Base-by-base conservation (phyloP, 768 basidiomycete genomes). In the Brasilioporus rufonigricans region DNA sequence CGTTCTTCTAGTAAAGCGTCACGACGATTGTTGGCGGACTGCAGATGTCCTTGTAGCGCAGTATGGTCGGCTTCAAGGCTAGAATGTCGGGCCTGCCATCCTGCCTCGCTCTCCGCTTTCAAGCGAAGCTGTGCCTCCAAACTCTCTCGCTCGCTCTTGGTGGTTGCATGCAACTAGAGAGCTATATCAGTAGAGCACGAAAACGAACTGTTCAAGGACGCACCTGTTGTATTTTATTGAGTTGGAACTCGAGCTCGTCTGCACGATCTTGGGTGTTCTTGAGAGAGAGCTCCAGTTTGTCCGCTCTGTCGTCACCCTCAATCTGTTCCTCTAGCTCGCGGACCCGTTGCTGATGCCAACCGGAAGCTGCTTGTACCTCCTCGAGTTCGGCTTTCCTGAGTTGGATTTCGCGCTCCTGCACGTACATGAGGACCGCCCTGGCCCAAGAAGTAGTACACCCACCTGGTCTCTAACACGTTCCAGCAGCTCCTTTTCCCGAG, bases 271-370 rank as follows among this genome's bases (percentile, higher is more conserved):
- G 89, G 24, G 86, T 86, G 62, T 91, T 85, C 65, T 85, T 86
- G 44, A 93, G 72, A 9, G 86, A 86, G 43, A 73, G 72, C 65
- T 92, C 90, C 24, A 92, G 71, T 40, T 79, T 78, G 58, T 91
- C 91, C 16, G 85, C 84, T 39, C 88, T 85, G 69, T 93, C 89
- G 65, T 93, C 91, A 56, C 81, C 85, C 68, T 92, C 84, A 21
- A 93, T 85, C 59, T 90, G 87, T 57, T 92, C 91, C 62, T 89
- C 84, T 31, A 93, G 71, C 60, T 92, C 89, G 26, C 82, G 84
- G 24, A 86, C 77, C 51, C 80, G 76, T 43, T 83, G 78, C 55
- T 80, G 77, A 57, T 78, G 76, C 44, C 80, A 78, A 46, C 81
- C 80, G 5, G 80, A 77, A 55, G 83, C 77, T 36, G 77, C 72